Conservation (phyloP, 208 protist genomes). For the Acanthamoeba rhysodes region DNA sequence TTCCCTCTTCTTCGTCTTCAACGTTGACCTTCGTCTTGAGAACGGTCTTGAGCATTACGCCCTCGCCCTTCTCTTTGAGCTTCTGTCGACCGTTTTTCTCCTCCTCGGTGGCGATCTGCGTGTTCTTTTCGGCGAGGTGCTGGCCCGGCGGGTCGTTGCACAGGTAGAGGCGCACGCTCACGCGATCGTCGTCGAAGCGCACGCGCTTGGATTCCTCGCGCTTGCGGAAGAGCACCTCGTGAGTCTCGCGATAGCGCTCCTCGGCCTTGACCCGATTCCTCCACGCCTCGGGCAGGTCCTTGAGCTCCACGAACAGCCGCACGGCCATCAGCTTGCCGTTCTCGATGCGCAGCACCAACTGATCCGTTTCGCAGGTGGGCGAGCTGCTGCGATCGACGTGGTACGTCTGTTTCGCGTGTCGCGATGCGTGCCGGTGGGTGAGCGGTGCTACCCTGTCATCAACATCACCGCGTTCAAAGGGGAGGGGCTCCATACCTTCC, state of each 20-base stretch:
- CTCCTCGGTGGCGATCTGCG: conserved; percentile 40
- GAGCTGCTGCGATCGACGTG: conserved; percentile 62
- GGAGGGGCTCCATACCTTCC: neutral
- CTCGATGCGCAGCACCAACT: conserved; percentile 54
- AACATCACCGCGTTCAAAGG: neutral
- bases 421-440: neutral
- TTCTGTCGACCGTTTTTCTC: neutral
- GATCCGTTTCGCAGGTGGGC: conserved; percentile 49
- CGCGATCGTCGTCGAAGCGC: neutral
- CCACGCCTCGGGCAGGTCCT: conserved; percentile 43
- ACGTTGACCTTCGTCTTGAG: conserved; percentile 4
- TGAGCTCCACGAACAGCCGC: conserved; percentile 48
- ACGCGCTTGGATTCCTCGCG: conserved; percentile 36
- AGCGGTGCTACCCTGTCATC: too few species aligned
- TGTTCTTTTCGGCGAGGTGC: conserved; percentile 41
- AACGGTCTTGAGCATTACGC: conserved; percentile 30
- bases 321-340: conserved; percentile 57
- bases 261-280: neutral
- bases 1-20: neutral
- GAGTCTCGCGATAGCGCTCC: conserved; percentile 46
- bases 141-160: conserved; percentile 64
- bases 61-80: conserved; percentile 58
- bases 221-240: neutral
- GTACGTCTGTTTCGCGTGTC: neutral
- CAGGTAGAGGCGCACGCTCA: conserved; percentile 1